Base-by-base conservation (phyloP, 176 grass and related monocot species). In the Musa beccarii region DNA sequence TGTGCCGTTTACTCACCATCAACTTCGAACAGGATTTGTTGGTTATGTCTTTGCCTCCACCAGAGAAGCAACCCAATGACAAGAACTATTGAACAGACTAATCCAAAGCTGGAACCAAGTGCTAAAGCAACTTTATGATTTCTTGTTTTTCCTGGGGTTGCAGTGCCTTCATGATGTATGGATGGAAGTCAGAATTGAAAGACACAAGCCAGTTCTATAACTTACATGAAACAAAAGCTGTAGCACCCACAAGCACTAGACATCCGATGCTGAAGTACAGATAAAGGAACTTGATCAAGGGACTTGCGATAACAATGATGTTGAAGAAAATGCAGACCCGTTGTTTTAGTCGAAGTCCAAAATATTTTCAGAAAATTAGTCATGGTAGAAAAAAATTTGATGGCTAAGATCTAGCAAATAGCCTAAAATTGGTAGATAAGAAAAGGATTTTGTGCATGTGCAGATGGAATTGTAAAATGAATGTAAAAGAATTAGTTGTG, bases 1-100 rank as follows among this genome's bases (percentile, higher is more conserved):
- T 15, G 21, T 24, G 22, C 2, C 22, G 34, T 43, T 12, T 76
- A 72, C 75, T 85, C 76, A 94, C 90, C 90, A 9, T 98, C 90
- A 13, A 89, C 64, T 21, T 98, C 81, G 11, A 91, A 93, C 53
- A 93, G 88, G 72, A 98, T 91, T 78, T 98, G 85, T 64, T 82
- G 76, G 76, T 91, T 93, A 51, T 72, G 86, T 34, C 84, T 79
- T 19, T 94, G 86, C 57, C 80, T 82, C 86, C 90, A 92, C 88
- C 88, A 89, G 65, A 94, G 84, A 10, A 99, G 20, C 75, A 94
- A 82, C 3, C 76, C 88, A 22, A 79, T 66, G 24, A 68, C 75
- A 13, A 99, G 59, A 24, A 86, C 76, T 66, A 99, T 84, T 54
- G 91, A 83, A 73, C 76, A 72, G 14, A 94, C 68, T 78, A 76